phyloP scores from a whole-genome alignment of 2,329 filamentous ascomycete genomes.

The Pseudocercospora fuligena region DNA sequence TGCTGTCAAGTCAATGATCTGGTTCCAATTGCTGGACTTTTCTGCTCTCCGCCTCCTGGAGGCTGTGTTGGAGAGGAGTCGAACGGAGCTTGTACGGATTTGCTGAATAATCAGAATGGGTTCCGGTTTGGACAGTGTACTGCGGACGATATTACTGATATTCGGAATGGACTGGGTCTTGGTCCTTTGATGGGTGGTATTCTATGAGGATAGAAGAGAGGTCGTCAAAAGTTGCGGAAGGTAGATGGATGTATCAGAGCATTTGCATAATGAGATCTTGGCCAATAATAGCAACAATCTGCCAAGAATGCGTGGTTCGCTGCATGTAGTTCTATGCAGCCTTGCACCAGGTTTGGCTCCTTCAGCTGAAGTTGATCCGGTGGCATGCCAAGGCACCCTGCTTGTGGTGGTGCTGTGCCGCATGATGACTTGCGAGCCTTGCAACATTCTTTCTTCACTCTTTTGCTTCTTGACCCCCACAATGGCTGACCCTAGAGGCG shows the following conservation, averaged over 20 bases:
- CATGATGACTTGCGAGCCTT: neutral
- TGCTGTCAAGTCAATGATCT: slow-evolving; percentile 31
- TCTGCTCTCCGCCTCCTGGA: slow-evolving; percentile 27
- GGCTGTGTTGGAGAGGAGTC: slow-evolving; percentile 23
- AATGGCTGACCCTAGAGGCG: neutral
- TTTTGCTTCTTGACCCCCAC: neutral
- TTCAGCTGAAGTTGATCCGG: neutral
- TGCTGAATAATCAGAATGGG: slow-evolving; percentile 6
- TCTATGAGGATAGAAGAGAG: neutral
- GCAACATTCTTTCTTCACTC: neutral
- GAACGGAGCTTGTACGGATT: slow-evolving; percentile 8
- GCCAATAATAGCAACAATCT: neutral
- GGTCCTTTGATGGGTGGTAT: neutral
- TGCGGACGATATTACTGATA: slow-evolving; percentile 5
- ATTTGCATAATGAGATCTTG: neutral
- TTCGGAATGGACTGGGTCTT: slow-evolving; percentile 6
- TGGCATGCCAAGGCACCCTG: neutral
- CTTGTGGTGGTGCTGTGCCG: neutral
- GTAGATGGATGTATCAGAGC: neutral
- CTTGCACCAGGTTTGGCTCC: neutral
- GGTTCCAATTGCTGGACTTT: slow-evolving; percentile 23
- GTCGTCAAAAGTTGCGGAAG: neutral
- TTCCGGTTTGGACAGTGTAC: slow-evolving; percentile 7
- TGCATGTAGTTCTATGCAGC: neutral
- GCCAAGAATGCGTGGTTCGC: neutral